Evolutionary conservation across 192 early-diverging fungal genomes (phyloP).

Genomic region (Podila epicladia): DNA sequence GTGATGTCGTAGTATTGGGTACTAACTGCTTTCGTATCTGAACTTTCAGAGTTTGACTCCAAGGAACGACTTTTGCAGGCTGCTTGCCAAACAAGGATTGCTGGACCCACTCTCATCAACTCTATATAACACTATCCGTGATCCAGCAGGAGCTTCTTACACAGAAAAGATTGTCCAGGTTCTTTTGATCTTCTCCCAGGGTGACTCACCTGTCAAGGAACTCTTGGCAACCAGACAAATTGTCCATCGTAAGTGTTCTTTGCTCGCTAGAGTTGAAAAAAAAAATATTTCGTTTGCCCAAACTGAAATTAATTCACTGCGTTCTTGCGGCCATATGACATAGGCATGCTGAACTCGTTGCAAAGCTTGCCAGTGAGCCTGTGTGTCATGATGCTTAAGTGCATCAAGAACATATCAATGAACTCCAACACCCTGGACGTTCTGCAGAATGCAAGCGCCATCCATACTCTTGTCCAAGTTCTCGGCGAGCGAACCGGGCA

Average conservation of each 20-base stretch:
- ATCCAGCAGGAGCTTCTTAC: conserved; percentile 50
- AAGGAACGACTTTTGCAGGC: conserved; percentile 64
- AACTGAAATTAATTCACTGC: no score
- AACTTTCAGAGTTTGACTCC: conserved; percentile 57
- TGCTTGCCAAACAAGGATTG: conserved; percentile 63
- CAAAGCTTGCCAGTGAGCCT: conserved; percentile 46
- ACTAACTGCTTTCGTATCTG: no score
- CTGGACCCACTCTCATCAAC: conserved; percentile 56
- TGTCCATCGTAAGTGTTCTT: conserved; percentile 50
- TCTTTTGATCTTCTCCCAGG: conserved; percentile 64
- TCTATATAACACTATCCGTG: conserved; percentile 49
- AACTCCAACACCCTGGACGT: conserved; percentile 61
- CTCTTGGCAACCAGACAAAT: conserved; percentile 52
- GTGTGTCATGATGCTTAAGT: conserved; percentile 63
- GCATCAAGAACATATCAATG: conserved; percentile 71
- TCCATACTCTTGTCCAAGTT: conserved; percentile 57
- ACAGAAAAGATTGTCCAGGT: conserved; percentile 60
- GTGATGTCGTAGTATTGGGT: no score
- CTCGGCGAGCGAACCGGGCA: conserved; percentile 37
- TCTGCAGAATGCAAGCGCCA: conserved; percentile 57
- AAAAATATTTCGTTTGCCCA: no score
- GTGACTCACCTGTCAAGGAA: conserved; percentile 64
- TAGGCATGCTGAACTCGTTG: conserved; percentile 57
- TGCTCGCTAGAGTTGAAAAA: background rate
- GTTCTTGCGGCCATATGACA: no score